Conservation (phyloP, 805 yeast genomes). For the Candida xyloterini region DNA sequence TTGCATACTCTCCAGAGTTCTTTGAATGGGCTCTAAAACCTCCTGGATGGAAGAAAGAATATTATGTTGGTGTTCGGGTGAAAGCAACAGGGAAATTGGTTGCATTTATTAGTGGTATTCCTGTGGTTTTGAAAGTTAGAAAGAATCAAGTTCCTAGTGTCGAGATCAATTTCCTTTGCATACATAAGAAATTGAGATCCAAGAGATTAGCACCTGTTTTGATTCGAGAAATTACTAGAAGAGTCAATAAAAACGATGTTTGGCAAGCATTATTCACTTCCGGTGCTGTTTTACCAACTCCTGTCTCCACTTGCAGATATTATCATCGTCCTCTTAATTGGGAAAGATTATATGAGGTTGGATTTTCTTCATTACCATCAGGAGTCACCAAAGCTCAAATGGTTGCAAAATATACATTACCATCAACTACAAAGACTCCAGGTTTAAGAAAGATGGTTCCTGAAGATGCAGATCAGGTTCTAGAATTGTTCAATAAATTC, state of each 20-base stretch:
- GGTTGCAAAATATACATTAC: conserved; percentile 59
- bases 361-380: conserved; percentile 78
- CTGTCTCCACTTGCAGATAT: conserved; percentile 82
- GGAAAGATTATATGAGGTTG: conserved; percentile 85
- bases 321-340: conserved; percentile 93
- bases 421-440: conserved; percentile 43
- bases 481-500: conserved; percentile 55
- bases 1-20: conserved; percentile 80
- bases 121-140: conserved; percentile 61
- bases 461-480: conserved; percentile 65
- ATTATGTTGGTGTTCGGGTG: conserved; percentile 94
- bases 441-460: conserved; percentile 59
- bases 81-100: conserved; percentile 71
- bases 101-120: conserved; percentile 91
- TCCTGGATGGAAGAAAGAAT: conserved; percentile 86
- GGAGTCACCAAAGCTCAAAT: conserved; percentile 63
- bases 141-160: conserved; percentile 54
- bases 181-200: conserved; percentile 90
- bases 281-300: conserved; percentile 89
- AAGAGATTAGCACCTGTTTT: conserved; percentile 92
- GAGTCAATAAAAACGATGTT: conserved; percentile 77
- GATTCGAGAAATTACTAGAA: conserved; percentile 89
- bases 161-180: conserved; percentile 90
- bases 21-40: conserved; percentile 91
- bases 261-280: conserved; percentile 98